Base-by-base conservation (phyloP, 2,329 filamentous ascomycete genomes). In the Thelonectria olida region DNA sequence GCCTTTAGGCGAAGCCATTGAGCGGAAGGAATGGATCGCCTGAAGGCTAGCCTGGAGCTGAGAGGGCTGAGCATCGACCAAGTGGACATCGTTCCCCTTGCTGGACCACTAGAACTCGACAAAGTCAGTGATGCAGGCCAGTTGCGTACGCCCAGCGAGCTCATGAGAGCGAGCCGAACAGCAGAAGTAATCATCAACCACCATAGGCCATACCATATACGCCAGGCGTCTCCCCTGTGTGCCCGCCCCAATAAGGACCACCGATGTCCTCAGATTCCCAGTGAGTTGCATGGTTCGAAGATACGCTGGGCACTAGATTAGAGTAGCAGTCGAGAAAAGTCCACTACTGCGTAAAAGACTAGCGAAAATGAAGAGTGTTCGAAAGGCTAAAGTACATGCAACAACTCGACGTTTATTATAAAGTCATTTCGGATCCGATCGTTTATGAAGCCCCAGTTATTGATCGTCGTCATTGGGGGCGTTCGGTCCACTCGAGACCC, bases 201-300 rank as follows among this genome's bases (percentile, higher is more conserved):
- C n/a, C 7, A 23, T 17, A 13, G 19, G 19, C 22, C 62, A 20
- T 58, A 74, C 73, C 73, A 75, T 75, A 25, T 68, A 74, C 2
- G 73, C 73, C 41, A 75, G 58, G 2, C 73, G 72, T 36, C 73
- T 63, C 6, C 73, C 73, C 36, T 75, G 73, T 7, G 73, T 74
- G 2, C 73, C 73, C 2, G 72, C 73, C 19, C 73, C 73, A 13
- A 75, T 61, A 7, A 75, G 58, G 19, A 67, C 53, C 12, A 75
- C 72, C 1, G 69, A 61, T 7, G 50, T 63, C 34, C 52, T 63
- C 1, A 57, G 42, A 7, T 51, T 41, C 42, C 39, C 27, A 17
- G 57, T 57, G 7, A 72, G 58, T 45, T 62, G 60, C 67, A 69
- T 71, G 1, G 9, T 63, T 28, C 4, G 8, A 20, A 2, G 25